Percentiles rank a stretch among this genome's conserved stretches.
phyloP scores from a whole-genome alignment of 441 rosid species.

The Aquilaria agallochum region DNA sequence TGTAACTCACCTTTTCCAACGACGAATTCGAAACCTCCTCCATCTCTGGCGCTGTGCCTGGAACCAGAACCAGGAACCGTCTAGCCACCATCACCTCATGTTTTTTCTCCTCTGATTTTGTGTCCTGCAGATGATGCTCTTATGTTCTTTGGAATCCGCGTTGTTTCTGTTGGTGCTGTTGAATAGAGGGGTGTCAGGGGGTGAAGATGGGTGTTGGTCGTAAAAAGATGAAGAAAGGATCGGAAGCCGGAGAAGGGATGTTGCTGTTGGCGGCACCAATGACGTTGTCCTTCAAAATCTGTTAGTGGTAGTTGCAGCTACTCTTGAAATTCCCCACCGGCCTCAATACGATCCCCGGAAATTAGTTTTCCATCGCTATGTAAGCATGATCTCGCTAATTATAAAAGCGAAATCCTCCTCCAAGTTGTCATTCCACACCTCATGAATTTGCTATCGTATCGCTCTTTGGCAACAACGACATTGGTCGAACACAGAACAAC shows the following conservation, averaged over 20 bases:
- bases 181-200: slow-evolving; percentile 17
- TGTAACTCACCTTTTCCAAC: slow-evolving; percentile 7
- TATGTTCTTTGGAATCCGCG: slow-evolving; percentile 7
- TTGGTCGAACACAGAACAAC: slow-evolving; percentile 17
- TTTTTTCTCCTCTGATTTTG: slow-evolving; percentile 6
- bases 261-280: no score
- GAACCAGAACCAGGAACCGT: slow-evolving; percentile 37
- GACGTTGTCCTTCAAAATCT: slow-evolving; percentile 48
- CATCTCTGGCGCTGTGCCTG: slow-evolving; percentile 5
- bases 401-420: slow-evolving; percentile 40
- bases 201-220: slow-evolving; percentile 14
- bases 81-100: slow-evolving; percentile 15
- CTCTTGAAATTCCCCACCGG: slow-evolving; percentile 57
- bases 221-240: neutral
- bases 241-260: no score
- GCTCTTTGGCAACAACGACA: slow-evolving; percentile 48
- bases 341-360: slow-evolving; percentile 54
- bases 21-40: slow-evolving; percentile 21
- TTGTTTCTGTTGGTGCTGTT: slow-evolving; percentile 6
- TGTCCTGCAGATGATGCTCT: neutral
- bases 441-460: slow-evolving; percentile 53
- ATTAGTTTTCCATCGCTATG: slow-evolving; percentile 65
- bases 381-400: slow-evolving; percentile 45
- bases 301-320: slow-evolving; percentile 52
- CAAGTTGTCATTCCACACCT: slow-evolving; percentile 54